These are phyloP conservation scores for Diaporthe ilicicola DNA, from an alignment of 2,329 filamentous ascomycete genomes.

Conservation along the genomic window DNA sequence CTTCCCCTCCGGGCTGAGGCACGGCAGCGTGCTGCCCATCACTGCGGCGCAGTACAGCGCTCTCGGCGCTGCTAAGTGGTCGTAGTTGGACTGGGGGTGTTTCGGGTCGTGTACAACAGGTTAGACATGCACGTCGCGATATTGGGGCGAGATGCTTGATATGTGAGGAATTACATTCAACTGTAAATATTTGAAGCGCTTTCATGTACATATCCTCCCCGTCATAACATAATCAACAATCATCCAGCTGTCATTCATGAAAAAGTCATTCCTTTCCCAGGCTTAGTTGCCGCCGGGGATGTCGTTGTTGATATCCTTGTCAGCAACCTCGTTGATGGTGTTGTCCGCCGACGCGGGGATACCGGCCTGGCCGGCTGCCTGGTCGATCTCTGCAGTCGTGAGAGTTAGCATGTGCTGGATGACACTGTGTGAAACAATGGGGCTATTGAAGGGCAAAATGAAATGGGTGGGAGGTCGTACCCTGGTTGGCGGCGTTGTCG, in stretches of 20 bases:
- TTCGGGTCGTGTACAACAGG: background rate
- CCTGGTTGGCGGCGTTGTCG: slow-evolving; percentile 33
- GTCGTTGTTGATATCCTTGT: slow-evolving; percentile 35
- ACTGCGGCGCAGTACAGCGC: slow-evolving; percentile 53
- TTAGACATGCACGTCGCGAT: background rate
- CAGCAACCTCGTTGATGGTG: slow-evolving; percentile 31
- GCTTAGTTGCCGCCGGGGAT: slow-evolving; percentile 36
- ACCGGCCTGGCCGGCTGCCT: slow-evolving; percentile 30
- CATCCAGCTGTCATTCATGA: background rate
- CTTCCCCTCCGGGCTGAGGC: slow-evolving; percentile 58
- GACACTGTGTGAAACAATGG: too few relatives aligned
- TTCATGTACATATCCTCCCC: background rate
- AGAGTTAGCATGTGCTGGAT: background rate
- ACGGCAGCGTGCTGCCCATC: slow-evolving; percentile 60
- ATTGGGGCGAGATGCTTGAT: rapidly evolving
- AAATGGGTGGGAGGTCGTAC: slow-evolving; percentile 24
- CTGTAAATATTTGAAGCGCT: slow-evolving; percentile 11
- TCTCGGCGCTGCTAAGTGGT: slow-evolving; percentile 42
- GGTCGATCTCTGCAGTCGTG: slow-evolving; percentile 31
- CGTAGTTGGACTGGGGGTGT: slow-evolving; percentile 41
- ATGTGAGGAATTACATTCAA: background rate
- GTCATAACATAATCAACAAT: background rate
- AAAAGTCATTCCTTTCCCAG: background rate
- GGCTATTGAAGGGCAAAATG: background rate
- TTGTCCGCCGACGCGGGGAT: slow-evolving; percentile 31